Conservation (phyloP, 169 alveolate species). For the Plasmodium yoelii region DNA sequence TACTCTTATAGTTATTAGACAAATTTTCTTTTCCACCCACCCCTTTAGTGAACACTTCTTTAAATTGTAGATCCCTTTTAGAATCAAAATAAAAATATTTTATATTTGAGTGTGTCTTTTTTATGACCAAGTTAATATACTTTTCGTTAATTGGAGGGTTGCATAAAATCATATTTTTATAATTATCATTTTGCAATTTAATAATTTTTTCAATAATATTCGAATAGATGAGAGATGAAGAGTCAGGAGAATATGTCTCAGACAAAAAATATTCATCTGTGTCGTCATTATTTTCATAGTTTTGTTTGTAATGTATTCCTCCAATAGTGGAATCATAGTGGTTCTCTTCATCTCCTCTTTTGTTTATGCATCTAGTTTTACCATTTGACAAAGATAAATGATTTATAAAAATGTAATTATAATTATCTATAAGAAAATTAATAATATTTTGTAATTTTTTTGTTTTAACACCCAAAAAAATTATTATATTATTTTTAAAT, state of each 20-base stretch:
- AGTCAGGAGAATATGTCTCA: no score
- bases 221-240: background rate
- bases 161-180: constrained; percentile 38
- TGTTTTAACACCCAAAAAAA: constrained; percentile 32
- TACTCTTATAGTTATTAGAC: background rate
- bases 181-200: constrained; percentile 13
- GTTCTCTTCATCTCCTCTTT: background rate
- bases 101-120: constrained; percentile 10
- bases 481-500: constrained; percentile 28
- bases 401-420: constrained; percentile 45
- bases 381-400: background rate
- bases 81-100: constrained; percentile 24
- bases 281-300: no score
- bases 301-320: no score
- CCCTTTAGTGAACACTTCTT: background rate
- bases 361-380: constrained; percentile 23
- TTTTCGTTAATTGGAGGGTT: constrained; percentile 20
- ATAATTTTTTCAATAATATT: constrained; percentile 30
- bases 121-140: constrained; percentile 17
- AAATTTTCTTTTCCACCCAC: background rate
- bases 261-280: no score
- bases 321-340: no score
- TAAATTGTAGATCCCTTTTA: background rate
- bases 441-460: constrained; percentile 11
- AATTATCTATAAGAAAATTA: constrained; percentile 9